Evolutionary conservation across 169 alveolate species (phyloP).

Genomic region (Amoebophrya sp.): DNA sequence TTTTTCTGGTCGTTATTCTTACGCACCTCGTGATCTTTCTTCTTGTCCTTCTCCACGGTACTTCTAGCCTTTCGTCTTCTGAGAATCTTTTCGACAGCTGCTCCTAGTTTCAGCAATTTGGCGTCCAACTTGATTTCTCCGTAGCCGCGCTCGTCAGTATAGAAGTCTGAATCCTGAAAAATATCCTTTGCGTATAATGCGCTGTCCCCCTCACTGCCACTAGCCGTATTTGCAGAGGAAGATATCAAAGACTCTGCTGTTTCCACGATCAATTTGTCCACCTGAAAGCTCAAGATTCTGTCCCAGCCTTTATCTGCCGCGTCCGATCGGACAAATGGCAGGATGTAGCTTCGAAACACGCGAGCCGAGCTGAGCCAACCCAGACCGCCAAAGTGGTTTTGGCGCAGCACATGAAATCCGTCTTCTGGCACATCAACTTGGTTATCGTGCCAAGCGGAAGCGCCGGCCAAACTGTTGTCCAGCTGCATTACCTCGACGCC

Average conservation of each 20-base stretch:
- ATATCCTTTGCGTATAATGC: too few species aligned
- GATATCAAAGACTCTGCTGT: neutral
- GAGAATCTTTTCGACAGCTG: neutral
- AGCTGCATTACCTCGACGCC: neutral
- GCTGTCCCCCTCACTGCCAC: too few species aligned
- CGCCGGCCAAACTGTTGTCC: neutral
- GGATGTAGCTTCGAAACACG: neutral
- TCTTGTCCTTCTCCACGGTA: neutral
- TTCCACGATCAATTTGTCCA: neutral
- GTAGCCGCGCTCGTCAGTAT: neutral
- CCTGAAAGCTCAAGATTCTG: neutral
- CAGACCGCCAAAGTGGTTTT: neutral
- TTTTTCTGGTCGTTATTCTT: neutral
- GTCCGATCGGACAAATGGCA: neutral
- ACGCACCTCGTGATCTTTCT: neutral
- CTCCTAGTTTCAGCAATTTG: neutral
- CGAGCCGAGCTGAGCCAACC: neutral
- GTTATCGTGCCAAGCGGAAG: slow-evolving; percentile 1
- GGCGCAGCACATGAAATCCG: neutral
- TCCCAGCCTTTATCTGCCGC: neutral
- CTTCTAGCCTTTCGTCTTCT: neutral
- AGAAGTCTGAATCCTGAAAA: too few species aligned
- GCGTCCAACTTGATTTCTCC: neutral
- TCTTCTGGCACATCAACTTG: neutral
- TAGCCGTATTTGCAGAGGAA: too few species aligned